Percentiles rank a stretch among this genome's conserved stretches.
Conservation (phyloP, 768 basidiomycete species). For the Russula sp. region DNA sequence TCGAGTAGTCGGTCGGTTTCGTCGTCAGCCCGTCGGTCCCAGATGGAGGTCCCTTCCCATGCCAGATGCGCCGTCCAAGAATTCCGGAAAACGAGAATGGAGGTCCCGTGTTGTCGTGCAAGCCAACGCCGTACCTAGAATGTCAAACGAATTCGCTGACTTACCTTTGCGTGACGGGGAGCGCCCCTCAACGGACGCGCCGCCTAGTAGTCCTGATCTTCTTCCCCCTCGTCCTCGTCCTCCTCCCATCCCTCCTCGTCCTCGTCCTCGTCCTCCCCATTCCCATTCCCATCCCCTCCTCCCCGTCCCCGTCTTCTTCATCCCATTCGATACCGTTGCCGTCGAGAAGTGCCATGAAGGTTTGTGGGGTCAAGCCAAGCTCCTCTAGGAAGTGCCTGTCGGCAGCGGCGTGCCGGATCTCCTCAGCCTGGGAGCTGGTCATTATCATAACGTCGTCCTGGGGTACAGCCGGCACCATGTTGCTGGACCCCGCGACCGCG, state of each 20-base stretch:
- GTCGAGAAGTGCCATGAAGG: constrained; percentile 17
- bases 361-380: constrained; percentile 15
- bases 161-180: constrained; percentile 9
- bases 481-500: not conserved
- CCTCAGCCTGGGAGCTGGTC: constrained; percentile 28
- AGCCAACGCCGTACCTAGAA: constrained; percentile 8
- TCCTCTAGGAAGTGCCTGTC: constrained; percentile 32
- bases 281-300: not conserved
- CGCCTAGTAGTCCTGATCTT: not conserved
- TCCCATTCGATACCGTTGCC: not conserved
- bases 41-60: not conserved
- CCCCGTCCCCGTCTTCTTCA: not conserved
- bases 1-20: not conserved
- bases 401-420: constrained; percentile 29
- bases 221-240: constrained; percentile 2
- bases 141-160: constrained; percentile 7
- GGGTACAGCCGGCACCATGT: not conserved
- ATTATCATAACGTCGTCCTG: not conserved
- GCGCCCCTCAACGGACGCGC: not conserved
- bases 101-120: not conserved
- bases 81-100: not conserved
- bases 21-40: not conserved
- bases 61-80: constrained; percentile 8
- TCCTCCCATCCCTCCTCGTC: not conserved
- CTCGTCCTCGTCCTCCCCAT: too few relatives aligned